Evolutionary conservation across 1,139 yeast species (phyloP), one percentile per base, ranked within the genome.

Genomic region (Hyphopichia pseudoburtonii): DNA sequence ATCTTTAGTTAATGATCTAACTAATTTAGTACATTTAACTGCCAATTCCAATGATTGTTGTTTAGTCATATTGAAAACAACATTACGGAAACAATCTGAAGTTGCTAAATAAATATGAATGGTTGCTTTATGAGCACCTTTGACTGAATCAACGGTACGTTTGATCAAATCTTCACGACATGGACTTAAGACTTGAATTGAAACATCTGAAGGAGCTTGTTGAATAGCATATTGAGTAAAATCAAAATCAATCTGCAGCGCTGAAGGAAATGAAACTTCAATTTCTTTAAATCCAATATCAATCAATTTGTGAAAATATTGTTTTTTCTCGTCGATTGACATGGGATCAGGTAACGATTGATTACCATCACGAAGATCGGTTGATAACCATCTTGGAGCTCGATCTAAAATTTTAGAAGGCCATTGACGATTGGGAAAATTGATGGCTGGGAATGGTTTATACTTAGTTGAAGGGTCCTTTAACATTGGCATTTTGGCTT

Each of bases 281-380:
- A 92, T 92, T 64, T 92, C 98, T 62, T 92, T 92, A 71, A 89
- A 92, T 0, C 97, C 97, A 34, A 89, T 70, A 28, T 87, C 92
- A n/a, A 90, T 70, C 41, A 92, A 73, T 61, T 89, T 87, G 48
- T 82, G 77, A 70, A 90, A 90, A 62, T 87, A 90, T 49, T 78
- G 85, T 61, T 87, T 87, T 68, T 92, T 92, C 62, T 92, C 96
- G 28, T 75, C 86, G 26, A 89, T 79, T 22, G 88, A 76, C 97
- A 92, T 92, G 37, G 97, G 97, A 64, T 92, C 97, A 8, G 97
- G 97, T 49, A 92, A 75, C 9, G 97, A 86, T 67, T 92, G 97
- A 69, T 92, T 92, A 40, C 98, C 98, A 60, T 92, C 98, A 62
- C 97, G 78, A 52, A 92, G 76, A 60, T 92, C 97, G 2, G 97